Percentiles rank a stretch among this genome's conserved stretches.
Evolutionary conservation across 1,139 yeast species (phyloP).

Genomic region (Pichia sp.): DNA sequence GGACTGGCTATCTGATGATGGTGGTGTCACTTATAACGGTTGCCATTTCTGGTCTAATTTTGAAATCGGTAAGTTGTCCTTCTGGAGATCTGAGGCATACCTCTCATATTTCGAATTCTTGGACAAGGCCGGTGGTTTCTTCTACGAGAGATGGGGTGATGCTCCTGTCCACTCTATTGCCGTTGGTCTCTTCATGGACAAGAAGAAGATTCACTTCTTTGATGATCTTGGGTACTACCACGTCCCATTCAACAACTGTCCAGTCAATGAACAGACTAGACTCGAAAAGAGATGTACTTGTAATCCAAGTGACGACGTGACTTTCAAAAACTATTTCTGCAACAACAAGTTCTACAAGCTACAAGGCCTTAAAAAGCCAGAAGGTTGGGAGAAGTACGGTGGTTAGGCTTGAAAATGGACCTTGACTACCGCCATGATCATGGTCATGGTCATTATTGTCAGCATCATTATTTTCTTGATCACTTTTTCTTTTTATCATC

Average conservation of each 20-base stretch:
- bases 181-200: slow-evolving; percentile 65
- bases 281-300: slow-evolving; percentile 57
- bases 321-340: slow-evolving; percentile 86
- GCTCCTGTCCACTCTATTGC: slow-evolving; percentile 89
- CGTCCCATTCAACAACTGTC: slow-evolving; percentile 72
- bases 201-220: slow-evolving; percentile 65
- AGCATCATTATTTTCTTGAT: no score
- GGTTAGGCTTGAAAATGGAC: slow-evolving; percentile 8
- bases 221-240: slow-evolving; percentile 82
- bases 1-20: slow-evolving; percentile 66
- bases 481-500: no score
- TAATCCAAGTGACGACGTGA: slow-evolving; percentile 67
- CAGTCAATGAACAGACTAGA: slow-evolving; percentile 53
- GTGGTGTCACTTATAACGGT: slow-evolving; percentile 60
- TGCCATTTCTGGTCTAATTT: slow-evolving; percentile 91
- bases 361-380: slow-evolving; percentile 57
- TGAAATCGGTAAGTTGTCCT: slow-evolving; percentile 66
- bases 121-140: slow-evolving; percentile 80
- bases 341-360: slow-evolving; percentile 64
- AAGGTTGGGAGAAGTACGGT: slow-evolving; percentile 62
- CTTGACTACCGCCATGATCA: no score
- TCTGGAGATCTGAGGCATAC: slow-evolving; percentile 72
- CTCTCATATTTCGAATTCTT: slow-evolving; percentile 59
- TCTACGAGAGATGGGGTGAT: slow-evolving; percentile 92
- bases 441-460: no score